These are phyloP conservation scores for Mycotypha africana DNA, from an alignment of 371 early-diverging fungal genomes.

Conservation along the genomic window DNA sequence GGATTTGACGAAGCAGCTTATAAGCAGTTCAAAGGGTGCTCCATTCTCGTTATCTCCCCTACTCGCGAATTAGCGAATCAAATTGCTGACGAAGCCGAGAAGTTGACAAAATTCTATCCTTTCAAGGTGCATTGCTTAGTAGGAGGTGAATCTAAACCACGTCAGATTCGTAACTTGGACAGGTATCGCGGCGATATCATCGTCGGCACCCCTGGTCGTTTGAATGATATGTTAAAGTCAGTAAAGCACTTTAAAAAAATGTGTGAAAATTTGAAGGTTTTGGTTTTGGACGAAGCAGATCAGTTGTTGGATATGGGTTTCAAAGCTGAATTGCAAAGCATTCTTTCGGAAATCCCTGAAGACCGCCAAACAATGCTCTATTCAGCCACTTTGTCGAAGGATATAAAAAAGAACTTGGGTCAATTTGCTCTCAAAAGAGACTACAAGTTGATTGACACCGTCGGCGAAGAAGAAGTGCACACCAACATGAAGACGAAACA, in stretches of 20 bases:
- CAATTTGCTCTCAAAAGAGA: slow-evolving; percentile 75
- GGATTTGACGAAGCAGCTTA: slow-evolving; percentile 22
- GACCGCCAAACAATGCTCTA: slow-evolving; percentile 96
- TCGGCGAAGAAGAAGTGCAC: slow-evolving; percentile 78
- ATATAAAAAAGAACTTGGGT: slow-evolving; percentile 57
- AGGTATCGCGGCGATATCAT: slow-evolving; percentile 77
- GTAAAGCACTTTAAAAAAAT: slow-evolving; percentile 51
- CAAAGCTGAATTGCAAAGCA: slow-evolving; percentile 83
- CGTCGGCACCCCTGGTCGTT: slow-evolving; percentile 94
- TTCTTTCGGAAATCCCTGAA: slow-evolving; percentile 71
- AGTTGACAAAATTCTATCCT: slow-evolving; percentile 54
- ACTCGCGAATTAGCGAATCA: slow-evolving; percentile 97
- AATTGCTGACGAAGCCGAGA: slow-evolving; percentile 81
- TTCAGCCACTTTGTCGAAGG: slow-evolving; percentile 93
- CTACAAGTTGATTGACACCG: slow-evolving; percentile 76
- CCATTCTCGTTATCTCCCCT: slow-evolving; percentile 89
- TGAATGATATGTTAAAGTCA: slow-evolving; percentile 79
- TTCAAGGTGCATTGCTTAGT: slow-evolving; percentile 78
- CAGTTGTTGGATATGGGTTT: slow-evolving; percentile 98
- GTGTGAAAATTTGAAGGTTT: slow-evolving; percentile 56
- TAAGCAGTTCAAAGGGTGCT: slow-evolving; percentile 51
- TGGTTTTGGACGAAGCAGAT: slow-evolving; percentile 99
- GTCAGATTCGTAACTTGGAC: slow-evolving; percentile 58
- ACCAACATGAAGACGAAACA: slow-evolving; percentile 77
- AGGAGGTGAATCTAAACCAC: slow-evolving; percentile 80